Conservation (phyloP, 73 alveolate genomes). For the Tetrahymena elliotti region DNA sequence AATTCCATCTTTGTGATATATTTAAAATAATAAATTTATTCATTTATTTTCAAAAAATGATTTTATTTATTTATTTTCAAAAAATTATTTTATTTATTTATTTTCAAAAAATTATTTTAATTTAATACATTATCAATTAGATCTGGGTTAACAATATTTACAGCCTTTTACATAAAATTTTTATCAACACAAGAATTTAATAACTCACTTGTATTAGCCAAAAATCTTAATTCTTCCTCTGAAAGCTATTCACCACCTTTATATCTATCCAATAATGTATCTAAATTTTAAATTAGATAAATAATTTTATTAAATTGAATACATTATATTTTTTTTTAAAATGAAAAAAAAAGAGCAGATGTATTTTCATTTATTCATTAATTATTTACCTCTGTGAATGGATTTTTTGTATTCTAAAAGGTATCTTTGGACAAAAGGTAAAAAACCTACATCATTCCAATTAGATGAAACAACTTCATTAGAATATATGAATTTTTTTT, state of each 20-base stretch:
- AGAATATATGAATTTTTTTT: neutral
- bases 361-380: too few species aligned
- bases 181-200: conserved; percentile 34
- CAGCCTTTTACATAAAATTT: conserved; percentile 7
- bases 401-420: neutral
- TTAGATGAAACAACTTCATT: neutral
- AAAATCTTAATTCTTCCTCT: conserved; percentile 29
- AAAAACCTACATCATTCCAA: conserved; percentile 1
- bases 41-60: neutral
- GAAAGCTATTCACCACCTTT: conserved; percentile 32
- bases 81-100: neutral
- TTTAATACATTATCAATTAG: neutral
- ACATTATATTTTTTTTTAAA: too few species aligned
- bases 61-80: neutral
- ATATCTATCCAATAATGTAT: conserved; percentile 5
- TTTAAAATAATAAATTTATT: neutral
- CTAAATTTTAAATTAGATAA: neutral
- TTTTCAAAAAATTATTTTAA: neutral
- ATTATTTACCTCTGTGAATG: conserved; percentile 14
- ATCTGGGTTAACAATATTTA: neutral
- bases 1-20: neutral
- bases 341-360: too few species aligned
- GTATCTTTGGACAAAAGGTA: conserved; percentile 6
- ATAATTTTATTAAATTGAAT: too few species aligned
- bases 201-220: conserved; percentile 35